Base-by-base conservation (phyloP, 73 alveolate genomes). In the Paramecium pentaurelia region DNA sequence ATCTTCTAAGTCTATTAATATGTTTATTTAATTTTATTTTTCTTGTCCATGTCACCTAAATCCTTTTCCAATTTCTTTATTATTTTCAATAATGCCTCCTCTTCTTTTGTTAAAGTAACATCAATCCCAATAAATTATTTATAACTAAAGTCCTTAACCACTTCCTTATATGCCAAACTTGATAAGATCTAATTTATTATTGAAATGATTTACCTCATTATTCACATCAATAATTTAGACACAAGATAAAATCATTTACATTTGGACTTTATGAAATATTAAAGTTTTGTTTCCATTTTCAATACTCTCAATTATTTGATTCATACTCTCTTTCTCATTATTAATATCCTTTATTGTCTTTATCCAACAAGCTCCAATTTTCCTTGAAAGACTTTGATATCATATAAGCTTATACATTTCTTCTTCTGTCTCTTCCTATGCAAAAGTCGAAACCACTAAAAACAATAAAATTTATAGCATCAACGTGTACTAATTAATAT, bases 321-420 rank as follows among this genome's bases (percentile, higher is more conserved):
- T 38, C 87, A 73, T 73, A 9, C 36, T 22, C 40, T 73, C 87
- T 11, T 37, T 73, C 18, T 73, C 60, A 34, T 73, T 40, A 38
- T 73, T 40, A 20, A 73, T 73, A 73, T 73, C 87, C 54, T 32
- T 73, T 11, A 73, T 73, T 73, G 87, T 73, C 60, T 37, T 37
- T 44, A 73, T 37, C 87, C 87, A 73, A 11, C 87, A 73, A 36
- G 87, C 58, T 73, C 87, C 87, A 16, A 73, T 25, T 38, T 73
- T 73, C 10, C 47, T 73, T 9, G 87, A 73, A 34, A 73, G 27
- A 4, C 87, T 73, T 54, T 64, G 18, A 64, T 64, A 64, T 64
- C 14, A 64, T 28, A 64, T 25, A 64, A 54, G 32, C 49, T 64
- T 0, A 12, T 64, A 64, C 84, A 32, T 34, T 32, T 64, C 84